Evolutionary conservation across 176 grass and related monocot genomes (phyloP).

Genomic region (Paspalum vaginatum): DNA sequence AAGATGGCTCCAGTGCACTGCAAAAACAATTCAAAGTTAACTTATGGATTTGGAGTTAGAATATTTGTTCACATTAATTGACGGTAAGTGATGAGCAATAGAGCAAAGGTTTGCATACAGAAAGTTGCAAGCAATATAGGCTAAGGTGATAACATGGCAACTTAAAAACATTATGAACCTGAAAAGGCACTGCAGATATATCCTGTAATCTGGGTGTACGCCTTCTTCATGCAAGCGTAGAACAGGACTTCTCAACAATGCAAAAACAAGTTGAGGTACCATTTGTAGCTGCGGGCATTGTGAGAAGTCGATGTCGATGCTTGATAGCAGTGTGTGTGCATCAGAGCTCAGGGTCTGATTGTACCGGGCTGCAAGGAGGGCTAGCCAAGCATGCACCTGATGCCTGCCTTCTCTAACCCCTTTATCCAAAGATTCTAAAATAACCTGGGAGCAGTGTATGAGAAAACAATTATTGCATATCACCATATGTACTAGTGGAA

Average conservation of each 20-base stretch:
- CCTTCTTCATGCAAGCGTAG: slow-evolving; percentile 95
- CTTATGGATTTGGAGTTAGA: slow-evolving; percentile 27
- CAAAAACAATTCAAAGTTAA: slow-evolving; percentile 44
- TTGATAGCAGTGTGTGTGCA: slow-evolving; percentile 48
- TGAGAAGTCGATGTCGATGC: slow-evolving; percentile 81
- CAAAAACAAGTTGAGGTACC: slow-evolving; percentile 84
- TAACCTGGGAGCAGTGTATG: slow-evolving; percentile 61
- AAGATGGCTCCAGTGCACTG: slow-evolving; percentile 78
- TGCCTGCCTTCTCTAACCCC: slow-evolving; percentile 86
- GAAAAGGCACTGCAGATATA: slow-evolving; percentile 97
- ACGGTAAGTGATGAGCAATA: neutral
- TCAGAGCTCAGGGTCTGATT: slow-evolving; percentile 56
- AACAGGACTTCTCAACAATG: slow-evolving; percentile 85
- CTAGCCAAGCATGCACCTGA: slow-evolving; percentile 85
- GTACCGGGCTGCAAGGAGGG: slow-evolving; percentile 81
- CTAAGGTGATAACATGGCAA: neutral
- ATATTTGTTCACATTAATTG: slow-evolving; percentile 9
- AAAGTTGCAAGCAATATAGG: slow-evolving; percentile 16
- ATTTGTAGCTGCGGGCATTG: slow-evolving; percentile 83
- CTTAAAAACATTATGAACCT: slow-evolving; percentile 57
- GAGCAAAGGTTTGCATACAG: neutral
- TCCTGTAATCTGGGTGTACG: slow-evolving; percentile 95
- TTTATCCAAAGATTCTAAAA: slow-evolving; percentile 83
- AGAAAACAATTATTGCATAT: slow-evolving; percentile 20
- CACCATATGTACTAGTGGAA: slow-evolving; percentile 9